Conservation (phyloP, 1,284 basidiomycete species). For the Melampsora americana region DNA sequence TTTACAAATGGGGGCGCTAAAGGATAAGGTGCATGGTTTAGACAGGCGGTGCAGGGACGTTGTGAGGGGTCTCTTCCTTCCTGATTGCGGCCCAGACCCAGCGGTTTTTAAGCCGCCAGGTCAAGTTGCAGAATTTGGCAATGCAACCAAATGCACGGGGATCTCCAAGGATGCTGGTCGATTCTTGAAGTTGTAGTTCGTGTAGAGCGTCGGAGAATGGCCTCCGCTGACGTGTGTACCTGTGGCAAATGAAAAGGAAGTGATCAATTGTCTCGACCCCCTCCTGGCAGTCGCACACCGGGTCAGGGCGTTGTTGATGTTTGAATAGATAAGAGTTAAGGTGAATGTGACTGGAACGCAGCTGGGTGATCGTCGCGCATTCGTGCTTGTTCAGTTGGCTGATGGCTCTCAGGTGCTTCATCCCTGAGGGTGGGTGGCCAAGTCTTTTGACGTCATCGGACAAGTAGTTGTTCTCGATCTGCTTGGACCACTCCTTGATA, state of each 20-base stretch:
- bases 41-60: too few relatives aligned
- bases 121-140: too few relatives aligned
- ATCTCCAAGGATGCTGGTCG: too few relatives aligned
- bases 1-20: too few relatives aligned
- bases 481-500: background rate
- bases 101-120: too few relatives aligned
- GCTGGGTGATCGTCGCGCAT: background rate
- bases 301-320: slow-evolving; percentile 1
- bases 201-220: too few relatives aligned
- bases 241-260: background rate
- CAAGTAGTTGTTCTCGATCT: background rate
- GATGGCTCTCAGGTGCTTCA: background rate
- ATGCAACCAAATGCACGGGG: too few relatives aligned
- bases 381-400: background rate
- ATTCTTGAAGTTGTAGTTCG: too few relatives aligned
- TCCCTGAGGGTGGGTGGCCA: background rate
- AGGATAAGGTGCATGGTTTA: too few relatives aligned
- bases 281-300: background rate
- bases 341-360: slow-evolving; percentile 3
- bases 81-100: too few relatives aligned
- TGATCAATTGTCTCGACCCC: slow-evolving; percentile 3
- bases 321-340: slow-evolving; percentile 2
- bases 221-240: too few relatives aligned
- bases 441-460: background rate
- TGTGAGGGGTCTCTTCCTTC: too few relatives aligned